phyloP scores from a whole-genome alignment of 306 rosid genomes.

The Pachyrhizus erosus region DNA sequence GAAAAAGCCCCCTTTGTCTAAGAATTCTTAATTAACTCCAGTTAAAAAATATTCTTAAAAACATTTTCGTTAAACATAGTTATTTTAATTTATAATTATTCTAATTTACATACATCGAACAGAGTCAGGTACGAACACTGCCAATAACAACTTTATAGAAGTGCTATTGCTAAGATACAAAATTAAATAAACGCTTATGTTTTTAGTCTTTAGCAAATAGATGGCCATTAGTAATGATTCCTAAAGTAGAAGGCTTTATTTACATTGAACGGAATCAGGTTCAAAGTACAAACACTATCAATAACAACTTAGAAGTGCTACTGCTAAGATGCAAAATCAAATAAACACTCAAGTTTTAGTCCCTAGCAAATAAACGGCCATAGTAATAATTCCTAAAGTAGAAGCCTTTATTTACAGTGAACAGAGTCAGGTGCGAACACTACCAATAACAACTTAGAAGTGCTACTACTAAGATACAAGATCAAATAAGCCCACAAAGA shows the following conservation, averaged over 20 bases:
- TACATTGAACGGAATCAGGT: background rate
- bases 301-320: background rate
- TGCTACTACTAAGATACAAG: background rate
- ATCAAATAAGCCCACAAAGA: background rate
- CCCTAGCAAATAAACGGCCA: background rate
- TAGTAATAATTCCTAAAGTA: background rate
- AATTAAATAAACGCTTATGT: too few species aligned
- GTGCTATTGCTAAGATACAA: too few species aligned
- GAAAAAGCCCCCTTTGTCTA: too few species aligned
- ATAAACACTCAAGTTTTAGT: background rate
- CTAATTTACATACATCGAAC: too few species aligned
- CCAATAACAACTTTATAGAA: background rate
- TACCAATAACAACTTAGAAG: background rate
- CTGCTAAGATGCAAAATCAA: background rate
- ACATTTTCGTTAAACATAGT: too few species aligned
- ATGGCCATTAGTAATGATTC: background rate
- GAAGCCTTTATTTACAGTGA: background rate
- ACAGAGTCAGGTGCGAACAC: background rate
- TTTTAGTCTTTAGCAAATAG: too few species aligned
- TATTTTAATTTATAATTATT: too few species aligned
- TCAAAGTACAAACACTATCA: background rate
- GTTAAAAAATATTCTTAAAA: too few species aligned
- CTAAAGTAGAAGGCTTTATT: background rate
- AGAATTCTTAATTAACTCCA: too few species aligned
- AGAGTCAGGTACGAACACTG: background rate